Evolutionary conservation across 106 monocot species (phyloP).

Genomic region (Cymbidium sinense): DNA sequence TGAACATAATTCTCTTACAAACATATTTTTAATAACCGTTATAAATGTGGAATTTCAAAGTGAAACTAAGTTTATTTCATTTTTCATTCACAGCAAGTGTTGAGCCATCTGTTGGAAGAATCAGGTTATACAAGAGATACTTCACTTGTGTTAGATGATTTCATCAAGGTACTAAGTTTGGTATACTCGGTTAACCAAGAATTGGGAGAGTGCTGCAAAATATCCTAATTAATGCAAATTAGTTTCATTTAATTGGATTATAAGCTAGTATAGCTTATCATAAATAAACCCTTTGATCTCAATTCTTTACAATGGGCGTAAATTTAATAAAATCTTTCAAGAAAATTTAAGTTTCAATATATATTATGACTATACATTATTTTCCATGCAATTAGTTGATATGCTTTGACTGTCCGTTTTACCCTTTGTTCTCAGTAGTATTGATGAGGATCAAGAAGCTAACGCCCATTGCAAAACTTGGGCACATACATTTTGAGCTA

Average conservation of each 20-base stretch:
- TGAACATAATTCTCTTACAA: background rate
- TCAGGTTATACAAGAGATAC: conserved; percentile 46
- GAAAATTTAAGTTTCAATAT: too few species aligned
- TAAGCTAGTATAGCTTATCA: background rate
- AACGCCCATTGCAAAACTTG: too few species aligned
- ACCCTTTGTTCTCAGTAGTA: too few species aligned
- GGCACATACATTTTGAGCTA: too few species aligned
- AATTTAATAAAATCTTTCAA: background rate
- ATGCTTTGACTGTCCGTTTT: too few species aligned
- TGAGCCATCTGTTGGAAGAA: conserved; percentile 58
- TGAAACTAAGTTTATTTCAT: background rate
- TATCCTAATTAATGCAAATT: background rate
- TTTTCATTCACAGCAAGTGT: conserved; percentile 37
- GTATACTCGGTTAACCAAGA: background rate
- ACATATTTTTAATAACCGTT: background rate
- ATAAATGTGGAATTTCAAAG: background rate
- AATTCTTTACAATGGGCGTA: background rate
- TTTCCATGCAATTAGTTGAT: too few species aligned
- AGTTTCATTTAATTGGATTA: background rate
- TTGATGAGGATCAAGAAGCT: too few species aligned
- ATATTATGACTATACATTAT: too few species aligned
- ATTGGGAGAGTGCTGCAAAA: background rate
- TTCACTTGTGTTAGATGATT: conserved; percentile 46
- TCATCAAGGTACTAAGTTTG: conserved; percentile 34
- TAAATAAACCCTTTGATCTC: background rate